Evolutionary conservation across 2,329 filamentous ascomycete genomes (phyloP).

Genomic region (Chaetomium sp.): DNA sequence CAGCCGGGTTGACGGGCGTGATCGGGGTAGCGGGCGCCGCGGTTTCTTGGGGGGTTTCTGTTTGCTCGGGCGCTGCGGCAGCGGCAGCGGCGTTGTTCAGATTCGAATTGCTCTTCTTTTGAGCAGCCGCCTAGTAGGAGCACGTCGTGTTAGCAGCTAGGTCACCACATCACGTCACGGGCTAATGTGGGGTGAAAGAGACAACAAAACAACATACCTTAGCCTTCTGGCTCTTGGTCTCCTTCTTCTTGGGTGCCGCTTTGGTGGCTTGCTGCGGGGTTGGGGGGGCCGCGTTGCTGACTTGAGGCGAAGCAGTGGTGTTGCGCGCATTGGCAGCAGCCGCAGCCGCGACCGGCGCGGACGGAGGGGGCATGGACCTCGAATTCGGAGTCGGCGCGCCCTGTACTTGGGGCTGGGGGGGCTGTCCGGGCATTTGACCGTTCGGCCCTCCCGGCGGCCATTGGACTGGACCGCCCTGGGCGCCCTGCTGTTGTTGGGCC

Average conservation of each 20-base stretch:
- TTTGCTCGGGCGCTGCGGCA: conserved; percentile 44
- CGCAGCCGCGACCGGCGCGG: conserved; percentile 43
- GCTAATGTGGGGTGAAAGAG: neutral
- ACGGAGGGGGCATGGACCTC: conserved; percentile 61
- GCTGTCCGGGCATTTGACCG: conserved; percentile 39
- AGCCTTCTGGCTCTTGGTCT: conserved; percentile 54
- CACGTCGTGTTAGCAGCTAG: neutral
- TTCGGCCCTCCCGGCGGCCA: conserved; percentile 40
- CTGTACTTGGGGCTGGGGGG: conserved; percentile 49
- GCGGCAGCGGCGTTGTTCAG: conserved; percentile 46
- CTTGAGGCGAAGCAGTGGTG: conserved; percentile 55
- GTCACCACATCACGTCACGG: conserved; percentile 10
- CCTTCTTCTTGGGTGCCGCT: conserved; percentile 72
- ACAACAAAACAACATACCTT: conserved; percentile 50
- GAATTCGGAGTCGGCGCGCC: conserved; percentile 59
- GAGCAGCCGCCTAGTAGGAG: conserved; percentile 42
- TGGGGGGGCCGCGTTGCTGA: conserved; percentile 61
- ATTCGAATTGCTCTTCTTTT: conserved; percentile 58
- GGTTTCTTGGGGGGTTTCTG: conserved; percentile 49
- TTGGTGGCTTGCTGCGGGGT: conserved; percentile 71
- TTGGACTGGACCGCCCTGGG: conserved; percentile 39
- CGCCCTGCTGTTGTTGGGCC: conserved; percentile 42
- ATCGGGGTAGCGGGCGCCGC: conserved; percentile 59
- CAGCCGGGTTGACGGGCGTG: conserved; percentile 48
- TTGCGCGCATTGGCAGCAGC: conserved; percentile 43